Evolutionary conservation across 1,139 yeast species (phyloP), one percentile per base, ranked within the genome.

Genomic region (Pichia terricola): DNA sequence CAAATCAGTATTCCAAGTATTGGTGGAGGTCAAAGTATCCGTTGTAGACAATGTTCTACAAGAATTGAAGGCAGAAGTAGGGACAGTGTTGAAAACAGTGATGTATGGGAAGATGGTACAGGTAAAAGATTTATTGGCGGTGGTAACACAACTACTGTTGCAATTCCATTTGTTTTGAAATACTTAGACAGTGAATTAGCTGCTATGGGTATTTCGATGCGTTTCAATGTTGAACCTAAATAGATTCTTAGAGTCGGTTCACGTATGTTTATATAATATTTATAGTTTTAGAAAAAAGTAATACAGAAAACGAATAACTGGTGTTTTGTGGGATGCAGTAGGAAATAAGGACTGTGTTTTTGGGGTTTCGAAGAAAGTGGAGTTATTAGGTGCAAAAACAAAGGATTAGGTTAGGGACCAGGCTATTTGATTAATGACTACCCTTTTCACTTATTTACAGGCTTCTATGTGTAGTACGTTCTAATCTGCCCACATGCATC

Each of bases 191-290:
- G 96, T 32, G 99, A 94, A 65, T 74, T 94, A 56, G 80, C 95
- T 16, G 98, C 98, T 26, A 94, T 94, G 98, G 98, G 98, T 67
- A 89, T 94, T 56, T 81, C 83, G 65, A 75, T 91, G 83, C 79
- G 82, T 53, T 87, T 85, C 67, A 83, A 85, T 58, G 91, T 87
- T 44, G 78, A 73, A 47, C 87, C 87, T 44, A 69, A 68, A 57
- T 74, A 53, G 42, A 38, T 8, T 30, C 8, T 8, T 30, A 30
- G 33, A 30, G 33, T 8, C 32, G 32, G 32, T 30, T 30, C 10
- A 30, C 32, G 10, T 30, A 8, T 30, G 32, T 30, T 30, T 30
- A 30, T 30, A 30, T 30, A 16, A 16, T 16, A 16, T 16, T 16
- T 16, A 16, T 16, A 16, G 22, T 16, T 16, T 16, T 16, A 30